Evolutionary conservation across 2,329 filamentous ascomycete genomes (phyloP), one percentile per base, ranked within the genome.

Genomic region (Colletotrichum chlorophyti): DNA sequence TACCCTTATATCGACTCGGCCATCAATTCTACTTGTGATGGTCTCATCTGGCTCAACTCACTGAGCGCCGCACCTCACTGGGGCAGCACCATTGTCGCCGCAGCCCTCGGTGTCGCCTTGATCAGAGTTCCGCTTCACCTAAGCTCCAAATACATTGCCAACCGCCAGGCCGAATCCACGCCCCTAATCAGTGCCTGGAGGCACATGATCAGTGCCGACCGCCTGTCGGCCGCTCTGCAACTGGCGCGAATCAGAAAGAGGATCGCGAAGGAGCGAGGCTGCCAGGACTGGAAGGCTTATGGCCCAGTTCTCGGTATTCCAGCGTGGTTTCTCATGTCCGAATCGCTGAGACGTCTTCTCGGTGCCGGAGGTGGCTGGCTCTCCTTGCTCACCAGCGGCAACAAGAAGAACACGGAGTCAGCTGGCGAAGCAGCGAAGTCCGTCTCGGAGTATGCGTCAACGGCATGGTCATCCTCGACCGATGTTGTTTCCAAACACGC

Each of bases 261-360:
- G 32, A 70, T 79, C 19, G 70, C 72, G 58, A 74, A 70, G 60
- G 61, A 64, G 2, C 76, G 75, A 55, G 77, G 78, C 5, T 68
- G 79, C 8, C 80, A 83, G 68, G 43, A 64, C 11, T 85, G 80
- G 80, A 82, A 79, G 67, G 60, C 75, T 3, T 75, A 74, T 40
- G 62, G 69, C 23, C 70, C 69, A 2, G 17, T 82, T 3, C 63
- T 78, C 3, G 71, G 72, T 53, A 68, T 84, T 24, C 74, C 81
- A 4, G 70, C 82, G 12, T 85, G 83, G 71, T 62, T 85, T 17
- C 62, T 78, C 31, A 76, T 77, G 15, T 79, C 83, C 10, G 82
- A 85, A 65, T 75, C 76, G 4, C 63, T 85, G 23, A 71, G 83
- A 29, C 71, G 79, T n/a, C 70, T 85, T 23, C 75, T 73, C 52